A percentile compares a stretch with the other conserved stretches of the same genome.
These are phyloP conservation scores for Hymenoscyphus occultus DNA, from an alignment of 2,329 filamentous ascomycete species.

Conservation along the genomic window DNA sequence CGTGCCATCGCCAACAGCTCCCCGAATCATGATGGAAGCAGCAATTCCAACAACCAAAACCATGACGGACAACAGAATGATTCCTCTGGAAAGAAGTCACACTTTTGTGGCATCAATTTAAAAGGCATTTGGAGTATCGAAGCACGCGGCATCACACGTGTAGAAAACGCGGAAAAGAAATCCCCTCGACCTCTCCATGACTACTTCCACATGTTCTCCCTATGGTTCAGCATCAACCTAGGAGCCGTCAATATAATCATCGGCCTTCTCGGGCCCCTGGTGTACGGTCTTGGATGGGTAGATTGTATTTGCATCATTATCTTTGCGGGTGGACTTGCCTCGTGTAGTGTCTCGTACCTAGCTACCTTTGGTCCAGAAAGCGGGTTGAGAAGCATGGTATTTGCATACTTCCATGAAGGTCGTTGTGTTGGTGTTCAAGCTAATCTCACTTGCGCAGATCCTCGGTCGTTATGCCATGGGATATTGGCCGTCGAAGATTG, in stretches of 20 bases:
- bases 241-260: slow-evolving; percentile 60
- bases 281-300: slow-evolving; percentile 41
- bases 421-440: not conserved
- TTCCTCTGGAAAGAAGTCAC: not conserved
- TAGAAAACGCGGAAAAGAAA: slow-evolving; percentile 34
- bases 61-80: not conserved
- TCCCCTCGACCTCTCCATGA: slow-evolving; percentile 49
- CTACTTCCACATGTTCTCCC: slow-evolving; percentile 49
- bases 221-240: slow-evolving; percentile 61
- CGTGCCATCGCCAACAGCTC: not conserved
- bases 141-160: not conserved
- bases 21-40: not conserved
- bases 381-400: not conserved
- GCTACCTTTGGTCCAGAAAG: not conserved
- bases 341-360: not conserved
- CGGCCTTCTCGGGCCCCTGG: slow-evolving; percentile 57
- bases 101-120: not conserved
- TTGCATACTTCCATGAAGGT: not conserved
- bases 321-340: not conserved
- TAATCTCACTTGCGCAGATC: not conserved
- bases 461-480: slow-evolving; percentile 16
- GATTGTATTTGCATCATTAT: not conserved
- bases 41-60: not conserved
- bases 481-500: slow-evolving; percentile 17
- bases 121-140: not conserved